Evolutionary conservation across 192 early-diverging fungal genomes (phyloP), one percentile per base, ranked within the genome.

Genomic region (Coemansia aciculifera): DNA sequence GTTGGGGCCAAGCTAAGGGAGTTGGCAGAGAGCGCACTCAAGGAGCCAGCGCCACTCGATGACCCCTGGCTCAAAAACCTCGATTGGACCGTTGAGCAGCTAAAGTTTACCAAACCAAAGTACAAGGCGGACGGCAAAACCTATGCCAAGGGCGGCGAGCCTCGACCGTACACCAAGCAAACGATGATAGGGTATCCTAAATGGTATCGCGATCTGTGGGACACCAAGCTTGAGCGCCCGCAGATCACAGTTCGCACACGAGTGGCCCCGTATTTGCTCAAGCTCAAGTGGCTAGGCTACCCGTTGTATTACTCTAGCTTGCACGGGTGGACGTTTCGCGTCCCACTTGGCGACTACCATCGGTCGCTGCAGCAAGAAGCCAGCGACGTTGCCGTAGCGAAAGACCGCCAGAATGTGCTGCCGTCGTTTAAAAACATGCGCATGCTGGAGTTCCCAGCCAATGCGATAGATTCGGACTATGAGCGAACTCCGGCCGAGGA

Each of bases 171-270:
- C 67, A 60, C 62, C 51, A 63, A n/a, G 48, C 86, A 71, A 59
- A 54, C 81, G 36, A 73, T 87, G 24, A 78, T 85, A 2, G 89
- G 87, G 1, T 79, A 85, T 21, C 92, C 93, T 13, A 67, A 89
- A 49, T 94, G 97, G 97, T 96, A 91, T 76, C 78, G 88, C 21
- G 91, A 91, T 37, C 84, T 93, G 37, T 96, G 90, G 85, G 86
- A 90, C 68, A 59, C 67, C 23, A 87, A 85, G 65, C 46, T 68
- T 1, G 67, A 84, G 19, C 79, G 78, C 32, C 70, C 95, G 36
- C 88, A 88, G 31, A 73, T 99, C 13, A 86, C 92, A 0, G 82
- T 86, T 27, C 87, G 90, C 66, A 89, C 90, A 40, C 85, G 93
- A 6, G 72, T 90, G 11, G 86, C 91, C 6, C 95, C 97, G 24